phyloP scores from a whole-genome alignment of 257 asterid species.

The Misopates orontium region DNA sequence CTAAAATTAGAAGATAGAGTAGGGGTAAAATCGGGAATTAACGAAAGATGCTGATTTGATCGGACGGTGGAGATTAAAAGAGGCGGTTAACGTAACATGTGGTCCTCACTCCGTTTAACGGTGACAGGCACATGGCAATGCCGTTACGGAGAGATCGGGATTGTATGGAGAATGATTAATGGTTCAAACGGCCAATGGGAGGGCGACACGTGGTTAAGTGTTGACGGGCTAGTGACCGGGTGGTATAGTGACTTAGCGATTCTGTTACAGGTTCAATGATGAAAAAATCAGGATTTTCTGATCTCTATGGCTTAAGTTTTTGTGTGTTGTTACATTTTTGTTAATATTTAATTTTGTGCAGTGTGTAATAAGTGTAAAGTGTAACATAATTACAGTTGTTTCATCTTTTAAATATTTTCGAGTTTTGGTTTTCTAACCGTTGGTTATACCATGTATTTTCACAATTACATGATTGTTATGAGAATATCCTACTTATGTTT shows the following conservation, averaged over 20 bases:
- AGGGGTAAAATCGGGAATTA: conserved; percentile 46
- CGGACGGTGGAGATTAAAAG: conserved; percentile 65
- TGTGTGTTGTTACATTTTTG: background rate
- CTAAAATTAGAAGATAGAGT: conserved; percentile 26
- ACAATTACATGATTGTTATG: too few relatives aligned
- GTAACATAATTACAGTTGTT: background rate
- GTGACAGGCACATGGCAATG: conserved; percentile 89
- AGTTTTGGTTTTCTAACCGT: too few relatives aligned
- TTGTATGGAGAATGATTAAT: conserved; percentile 48
- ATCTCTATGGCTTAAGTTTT: background rate
- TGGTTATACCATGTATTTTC: too few relatives aligned
- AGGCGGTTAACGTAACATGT: conserved; percentile 80
- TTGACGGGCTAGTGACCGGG: conserved; percentile 42
- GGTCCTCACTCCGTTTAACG: conserved; percentile 94
- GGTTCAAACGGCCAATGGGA: conserved; percentile 16
- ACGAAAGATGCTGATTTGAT: conserved; percentile 33
- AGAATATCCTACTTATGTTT: too few relatives aligned
- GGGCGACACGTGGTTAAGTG: conserved; percentile 34
- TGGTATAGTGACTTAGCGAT: conserved; percentile 38
- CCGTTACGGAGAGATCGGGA: conserved; percentile 75
- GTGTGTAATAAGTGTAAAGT: conserved; percentile 9
- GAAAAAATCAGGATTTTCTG: conserved; percentile 25
- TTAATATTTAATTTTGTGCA: conserved; percentile 20
- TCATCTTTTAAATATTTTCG: too few relatives aligned
- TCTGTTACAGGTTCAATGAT: conserved; percentile 30